phyloP scores from a whole-genome alignment of 306 rosid species.

The Cicer pinnatifidum region DNA sequence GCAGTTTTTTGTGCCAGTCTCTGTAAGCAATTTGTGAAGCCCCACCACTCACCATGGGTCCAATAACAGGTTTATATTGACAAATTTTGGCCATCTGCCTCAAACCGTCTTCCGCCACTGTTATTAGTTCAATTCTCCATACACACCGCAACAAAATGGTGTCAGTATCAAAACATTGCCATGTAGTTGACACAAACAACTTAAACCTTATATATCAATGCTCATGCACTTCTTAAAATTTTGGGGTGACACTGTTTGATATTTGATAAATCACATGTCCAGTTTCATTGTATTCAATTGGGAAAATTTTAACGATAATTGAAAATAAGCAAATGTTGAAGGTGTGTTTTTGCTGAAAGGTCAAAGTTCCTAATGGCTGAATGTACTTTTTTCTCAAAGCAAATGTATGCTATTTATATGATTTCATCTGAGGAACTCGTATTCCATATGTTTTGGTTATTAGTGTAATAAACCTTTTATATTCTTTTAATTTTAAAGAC shows the following conservation, averaged over 20 bases:
- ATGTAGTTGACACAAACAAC: background rate
- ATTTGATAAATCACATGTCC: background rate
- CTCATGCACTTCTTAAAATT: background rate
- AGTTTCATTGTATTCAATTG: background rate
- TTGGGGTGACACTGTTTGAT: background rate
- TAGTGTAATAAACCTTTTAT: background rate
- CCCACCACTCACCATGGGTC: background rate
- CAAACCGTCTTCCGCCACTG: background rate
- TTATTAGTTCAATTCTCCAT: background rate
- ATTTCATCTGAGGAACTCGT: background rate
- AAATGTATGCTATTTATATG: background rate
- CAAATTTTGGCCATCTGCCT: background rate
- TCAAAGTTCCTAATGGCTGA: background rate
- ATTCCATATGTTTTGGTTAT: slow-evolving; percentile 17
- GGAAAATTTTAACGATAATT: background rate
- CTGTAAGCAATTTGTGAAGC: background rate
- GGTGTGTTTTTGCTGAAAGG: slow-evolving; percentile 1
- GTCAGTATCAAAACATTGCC: background rate
- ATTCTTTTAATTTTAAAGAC: background rate
- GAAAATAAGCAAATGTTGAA: slow-evolving; percentile 1
- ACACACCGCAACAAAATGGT: background rate
- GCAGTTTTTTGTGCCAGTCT: background rate
- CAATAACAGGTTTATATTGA: background rate
- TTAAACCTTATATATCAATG: background rate
- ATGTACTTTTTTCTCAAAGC: background rate